Percentiles rank a stretch among this genome's conserved stretches.
phyloP scores from a whole-genome alignment of 2,329 filamentous ascomycete genomes.

The Achaetomium macrosporum region DNA sequence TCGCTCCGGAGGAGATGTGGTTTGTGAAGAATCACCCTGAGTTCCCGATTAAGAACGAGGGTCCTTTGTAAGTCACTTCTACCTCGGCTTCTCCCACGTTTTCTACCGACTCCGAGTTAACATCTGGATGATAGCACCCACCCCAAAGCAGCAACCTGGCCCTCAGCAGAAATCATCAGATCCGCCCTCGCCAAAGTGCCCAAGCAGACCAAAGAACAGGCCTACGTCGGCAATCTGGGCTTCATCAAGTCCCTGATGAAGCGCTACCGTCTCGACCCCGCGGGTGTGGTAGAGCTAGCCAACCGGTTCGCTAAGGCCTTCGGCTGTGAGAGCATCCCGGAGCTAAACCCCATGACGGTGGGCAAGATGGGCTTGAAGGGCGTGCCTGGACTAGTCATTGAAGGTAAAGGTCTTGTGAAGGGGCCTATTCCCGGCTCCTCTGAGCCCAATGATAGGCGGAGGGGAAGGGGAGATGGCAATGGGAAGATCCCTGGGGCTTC shows the following conservation, averaged over 20 bases:
- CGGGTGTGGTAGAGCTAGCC: slow-evolving; percentile 41
- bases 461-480: neutral
- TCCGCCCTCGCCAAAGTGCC: slow-evolving; percentile 21
- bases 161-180: slow-evolving; percentile 20
- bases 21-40: slow-evolving; percentile 22
- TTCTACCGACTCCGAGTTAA: neutral
- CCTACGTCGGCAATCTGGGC: slow-evolving; percentile 25
- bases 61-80: slow-evolving; percentile 16
- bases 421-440: neutral
- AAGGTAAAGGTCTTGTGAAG: slow-evolving; percentile 1
- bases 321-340: slow-evolving; percentile 41
- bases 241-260: slow-evolving; percentile 35
- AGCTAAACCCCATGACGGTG: slow-evolving; percentile 41
- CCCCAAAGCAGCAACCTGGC: slow-evolving; percentile 16
- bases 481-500: neutral
- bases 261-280: slow-evolving; percentile 16
- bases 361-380: slow-evolving; percentile 55
- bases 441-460: neutral
- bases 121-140: slow-evolving; percentile 11
- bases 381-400: slow-evolving; percentile 39
- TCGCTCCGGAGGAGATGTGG: slow-evolving; percentile 25
- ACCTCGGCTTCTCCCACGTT: neutral
- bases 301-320: slow-evolving; percentile 48
- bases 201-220: slow-evolving; percentile 19
- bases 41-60: slow-evolving; percentile 24